phyloP scores from a whole-genome alignment of 352 stramenopile genomes.

The Globisporangium okanoganense region DNA sequence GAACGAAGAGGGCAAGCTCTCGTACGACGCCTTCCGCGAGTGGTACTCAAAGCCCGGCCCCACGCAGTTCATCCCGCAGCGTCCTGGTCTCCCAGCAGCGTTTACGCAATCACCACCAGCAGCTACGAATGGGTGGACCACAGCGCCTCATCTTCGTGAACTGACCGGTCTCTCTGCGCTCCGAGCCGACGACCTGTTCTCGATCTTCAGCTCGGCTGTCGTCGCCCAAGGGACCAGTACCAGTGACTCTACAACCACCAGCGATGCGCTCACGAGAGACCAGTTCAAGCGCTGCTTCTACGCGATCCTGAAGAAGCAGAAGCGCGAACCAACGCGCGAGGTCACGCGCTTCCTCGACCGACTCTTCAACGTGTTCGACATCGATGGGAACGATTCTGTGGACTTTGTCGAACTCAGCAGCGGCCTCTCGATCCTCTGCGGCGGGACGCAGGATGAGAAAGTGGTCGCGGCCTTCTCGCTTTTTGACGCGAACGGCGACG shows the following conservation, averaged over 20 bases:
- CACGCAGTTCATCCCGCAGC: conserved; percentile 28
- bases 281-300: conserved; percentile 73
- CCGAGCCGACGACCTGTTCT: conserved; percentile 56
- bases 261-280: conserved; percentile 40
- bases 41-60: conserved; percentile 76
- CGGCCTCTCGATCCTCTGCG: conserved; percentile 74
- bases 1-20: conserved; percentile 62
- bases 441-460: conserved; percentile 71
- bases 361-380: conserved; percentile 79
- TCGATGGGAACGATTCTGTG: conserved; percentile 56
- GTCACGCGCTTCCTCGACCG: conserved; percentile 61
- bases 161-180: conserved; percentile 48
- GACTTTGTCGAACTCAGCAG: conserved; percentile 78
- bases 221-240: neutral
- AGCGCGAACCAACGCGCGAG: conserved; percentile 41
- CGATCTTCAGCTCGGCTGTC: conserved; percentile 40
- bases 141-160: conserved; percentile 30
- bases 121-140: neutral
- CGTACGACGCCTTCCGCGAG: conserved; percentile 64
- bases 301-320: conserved; percentile 55
- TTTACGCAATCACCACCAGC: conserved; percentile 4
- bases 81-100: neutral
- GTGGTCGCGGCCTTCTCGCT: conserved; percentile 77
- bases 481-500: conserved; percentile 79
- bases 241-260: neutral